phyloP scores from a whole-genome alignment of 129 eudicot species.

The Pseudognaphalium luteoalbum region DNA sequence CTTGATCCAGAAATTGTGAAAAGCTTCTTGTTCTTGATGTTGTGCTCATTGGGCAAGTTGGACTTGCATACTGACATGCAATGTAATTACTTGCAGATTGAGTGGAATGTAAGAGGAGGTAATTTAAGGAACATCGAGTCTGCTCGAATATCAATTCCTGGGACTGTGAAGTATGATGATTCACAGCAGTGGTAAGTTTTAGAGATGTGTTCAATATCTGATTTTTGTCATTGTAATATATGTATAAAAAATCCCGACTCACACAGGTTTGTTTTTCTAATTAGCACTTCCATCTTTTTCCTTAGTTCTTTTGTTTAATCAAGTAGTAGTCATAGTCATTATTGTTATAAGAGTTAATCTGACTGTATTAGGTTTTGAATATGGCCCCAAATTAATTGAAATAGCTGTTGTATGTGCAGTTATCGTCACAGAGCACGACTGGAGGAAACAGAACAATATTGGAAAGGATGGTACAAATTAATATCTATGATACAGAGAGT shows the following conservation, averaged over 20 bases:
- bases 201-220: neutral
- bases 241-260: neutral
- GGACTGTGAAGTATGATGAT: constrained; percentile 77
- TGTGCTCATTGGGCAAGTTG: constrained; percentile 14
- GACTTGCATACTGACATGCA: constrained; percentile 14
- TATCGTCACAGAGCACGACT: constrained; percentile 73
- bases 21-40: neutral
- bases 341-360: neutral
- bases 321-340: constrained; percentile 8
- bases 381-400: constrained; percentile 5
- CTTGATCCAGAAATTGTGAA: neutral
- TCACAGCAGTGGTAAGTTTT: constrained; percentile 70
- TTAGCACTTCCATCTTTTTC: neutral
- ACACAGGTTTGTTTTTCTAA: constrained; percentile 11
- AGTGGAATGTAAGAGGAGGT: constrained; percentile 96
- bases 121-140: constrained; percentile 86
- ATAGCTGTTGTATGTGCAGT: constrained; percentile 51
- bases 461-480: constrained; percentile 88
- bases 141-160: constrained; percentile 90
- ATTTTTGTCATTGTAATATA: neutral
- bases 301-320: neutral
- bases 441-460: constrained; percentile 87
- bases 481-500: neutral
- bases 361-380: constrained; percentile 3
- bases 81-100: constrained; percentile 49